A percentile compares a stretch with the other conserved stretches of the same genome.
These are phyloP conservation scores for Fusarium lateritium DNA, from an alignment of 2,329 filamentous ascomycete species.

Conservation along the genomic window DNA sequence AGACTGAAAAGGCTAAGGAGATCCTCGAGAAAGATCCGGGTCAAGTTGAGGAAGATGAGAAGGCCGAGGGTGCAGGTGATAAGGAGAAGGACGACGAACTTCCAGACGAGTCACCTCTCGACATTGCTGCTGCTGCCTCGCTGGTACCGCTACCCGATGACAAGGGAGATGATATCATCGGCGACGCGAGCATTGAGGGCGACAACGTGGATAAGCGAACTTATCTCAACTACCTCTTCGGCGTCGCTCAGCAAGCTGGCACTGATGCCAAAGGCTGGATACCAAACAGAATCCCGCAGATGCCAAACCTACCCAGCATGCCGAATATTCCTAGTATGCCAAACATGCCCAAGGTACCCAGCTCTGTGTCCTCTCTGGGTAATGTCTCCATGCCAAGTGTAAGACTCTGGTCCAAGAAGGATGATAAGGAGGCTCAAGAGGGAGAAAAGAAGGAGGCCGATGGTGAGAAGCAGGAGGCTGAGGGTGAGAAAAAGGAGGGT, in stretches of 20 bases:
- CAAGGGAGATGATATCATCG: constrained; percentile 53
- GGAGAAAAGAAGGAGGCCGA: not conserved
- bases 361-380: constrained; percentile 50
- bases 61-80: constrained; percentile 5
- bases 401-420: constrained; percentile 51
- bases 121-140: constrained; percentile 67
- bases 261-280: constrained; percentile 61
- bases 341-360: constrained; percentile 48
- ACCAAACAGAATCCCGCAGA: constrained; percentile 58
- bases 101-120: constrained; percentile 60
- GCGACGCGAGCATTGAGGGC: constrained; percentile 52
- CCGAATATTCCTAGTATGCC: constrained; percentile 52
- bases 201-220: constrained; percentile 56
- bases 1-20: constrained; percentile 49
- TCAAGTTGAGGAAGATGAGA: constrained; percentile 27
- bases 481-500: not conserved
- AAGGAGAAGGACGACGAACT: constrained; percentile 41
- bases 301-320: constrained; percentile 54
- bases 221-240: constrained; percentile 66
- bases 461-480: not conserved
- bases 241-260: constrained; percentile 64
- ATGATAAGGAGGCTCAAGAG: not conserved
- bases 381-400: constrained; percentile 53
- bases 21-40: constrained; percentile 42
- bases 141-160: constrained; percentile 64